Evolutionary conservation across 805 yeast species (phyloP), one percentile per base, ranked within the genome.

Genomic region (Metschnikowia orientalis): DNA sequence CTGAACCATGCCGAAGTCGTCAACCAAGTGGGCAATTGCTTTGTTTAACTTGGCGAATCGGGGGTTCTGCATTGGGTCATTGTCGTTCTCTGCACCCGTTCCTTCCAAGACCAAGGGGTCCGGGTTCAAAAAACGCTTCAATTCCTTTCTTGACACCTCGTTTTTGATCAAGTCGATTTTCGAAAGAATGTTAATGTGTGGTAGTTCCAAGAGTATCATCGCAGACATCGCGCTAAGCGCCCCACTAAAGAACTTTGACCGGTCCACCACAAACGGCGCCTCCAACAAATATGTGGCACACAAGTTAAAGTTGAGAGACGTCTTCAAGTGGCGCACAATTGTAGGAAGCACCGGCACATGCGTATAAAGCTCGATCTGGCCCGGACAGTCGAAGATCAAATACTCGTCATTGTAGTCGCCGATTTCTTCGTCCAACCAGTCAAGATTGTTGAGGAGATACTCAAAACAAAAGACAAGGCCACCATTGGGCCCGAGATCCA

Each of bases 1-100:
- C 55, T 92, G 97, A 3, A 92, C 97, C 99, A 92, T 92, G 5
- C 98, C 98, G 56, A 92, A 92, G 51, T 92, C 99, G 53, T 92
- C 97, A 21, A 89, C 94, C 45, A 92, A 66, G 42, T 82, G 79
- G 0, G 97, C 96, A 46, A 92, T 88, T 10, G 89, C 73, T 46
- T 74, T 73, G 55, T 87, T 90, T 39, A 92, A 69, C 41, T 69
- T 75, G 23, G 79, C 72, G 51, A 79, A 90, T 50, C 73, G 80
- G 8, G 77, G 75, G 47, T 73, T 75, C 23, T 42, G 30, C 17
- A 26, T 40, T 5, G 18, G 30, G 13, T 37, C 42, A 6, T 37
- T 40, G 27, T 42, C 48, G 9, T 26, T 19, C 10, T 29, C 32
- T 4, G 26, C 17, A 3, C 23, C 32, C 11, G 30, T 31, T 17